These are phyloP conservation scores for Lobosporangium transversale DNA, from an alignment of 192 early-diverging fungal species.

Conservation along the genomic window DNA sequence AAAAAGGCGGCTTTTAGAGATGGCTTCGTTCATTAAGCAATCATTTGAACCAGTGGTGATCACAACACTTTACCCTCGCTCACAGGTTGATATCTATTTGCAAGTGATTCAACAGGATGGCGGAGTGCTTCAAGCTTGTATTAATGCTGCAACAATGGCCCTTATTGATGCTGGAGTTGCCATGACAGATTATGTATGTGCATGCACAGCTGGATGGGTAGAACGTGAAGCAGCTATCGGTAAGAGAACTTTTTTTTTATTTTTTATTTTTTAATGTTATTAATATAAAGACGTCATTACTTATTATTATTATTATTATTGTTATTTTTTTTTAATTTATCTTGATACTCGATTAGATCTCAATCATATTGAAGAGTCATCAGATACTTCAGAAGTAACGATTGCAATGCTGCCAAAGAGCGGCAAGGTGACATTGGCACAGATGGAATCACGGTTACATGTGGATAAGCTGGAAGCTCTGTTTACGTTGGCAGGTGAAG, in stretches of 20 bases:
- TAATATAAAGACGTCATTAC: too few relatives aligned
- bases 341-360: too few relatives aligned
- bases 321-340: too few relatives aligned
- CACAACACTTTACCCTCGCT: conserved; percentile 78
- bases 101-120: conserved; percentile 96
- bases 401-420: conserved; percentile 84
- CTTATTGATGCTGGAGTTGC: conserved; percentile 84
- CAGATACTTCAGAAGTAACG: conserved; percentile 89
- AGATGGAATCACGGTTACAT: conserved; percentile 91
- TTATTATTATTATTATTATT: too few relatives aligned
- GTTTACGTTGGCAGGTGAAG: conserved; percentile 70
- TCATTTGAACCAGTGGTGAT: conserved; percentile 93
- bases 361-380: conserved; percentile 88
- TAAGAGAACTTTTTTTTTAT: too few relatives aligned
- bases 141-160: conserved; percentile 87
- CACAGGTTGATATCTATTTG: conserved; percentile 92
- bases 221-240: conserved; percentile 79
- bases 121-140: conserved; percentile 79
- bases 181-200: conserved; percentile 86
- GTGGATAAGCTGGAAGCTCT: conserved; percentile 79
- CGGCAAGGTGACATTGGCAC: conserved; percentile 84
- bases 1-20: conserved; percentile 88
- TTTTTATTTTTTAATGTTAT: too few relatives aligned
- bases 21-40: conserved; percentile 84
- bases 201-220: conserved; percentile 87